These are phyloP conservation scores for Rhytidhysteron rufulum DNA, from an alignment of 2,329 filamentous ascomycete genomes.

Conservation along the genomic window DNA sequence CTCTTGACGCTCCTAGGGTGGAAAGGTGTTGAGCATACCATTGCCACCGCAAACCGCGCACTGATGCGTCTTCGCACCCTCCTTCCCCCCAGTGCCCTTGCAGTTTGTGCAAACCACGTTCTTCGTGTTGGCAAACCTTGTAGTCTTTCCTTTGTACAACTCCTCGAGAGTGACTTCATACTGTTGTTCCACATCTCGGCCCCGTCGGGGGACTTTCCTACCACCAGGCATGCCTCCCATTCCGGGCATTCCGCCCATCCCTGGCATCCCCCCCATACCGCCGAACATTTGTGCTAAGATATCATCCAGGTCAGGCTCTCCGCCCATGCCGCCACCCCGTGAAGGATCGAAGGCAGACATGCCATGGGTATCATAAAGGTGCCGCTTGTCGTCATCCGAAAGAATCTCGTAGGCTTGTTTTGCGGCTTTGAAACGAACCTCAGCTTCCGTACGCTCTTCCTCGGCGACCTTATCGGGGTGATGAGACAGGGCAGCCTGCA, in stretches of 20 bases:
- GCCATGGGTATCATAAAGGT: constrained; percentile 88
- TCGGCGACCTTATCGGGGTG: constrained; percentile 96
- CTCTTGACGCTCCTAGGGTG: too few relatives aligned
- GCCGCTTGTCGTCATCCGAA: constrained; percentile 88
- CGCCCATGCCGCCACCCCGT: constrained; percentile 60
- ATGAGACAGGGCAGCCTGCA: constrained; percentile 75
- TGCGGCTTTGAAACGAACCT: constrained; percentile 87
- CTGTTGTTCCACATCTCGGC: constrained; percentile 80
- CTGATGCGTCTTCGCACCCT: constrained; percentile 77
- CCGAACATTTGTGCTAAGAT: constrained; percentile 89
- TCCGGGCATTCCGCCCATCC: constrained; percentile 43
- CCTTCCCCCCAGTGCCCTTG: constrained; percentile 85
- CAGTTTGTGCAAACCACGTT: constrained; percentile 84
- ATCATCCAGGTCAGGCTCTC: constrained; percentile 80
- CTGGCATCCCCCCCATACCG: constrained; percentile 40
- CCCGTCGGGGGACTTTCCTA: constrained; percentile 58
- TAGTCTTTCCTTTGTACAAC: constrained; percentile 97
- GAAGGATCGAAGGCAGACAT: constrained; percentile 91
- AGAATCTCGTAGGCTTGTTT: constrained; percentile 98
- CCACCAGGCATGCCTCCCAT: constrained; percentile 48
- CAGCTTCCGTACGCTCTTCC: constrained; percentile 77
- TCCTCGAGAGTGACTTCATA: constrained; percentile 92
- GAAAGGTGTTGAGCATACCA: constrained; percentile 42
- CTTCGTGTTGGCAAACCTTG: constrained; percentile 94
- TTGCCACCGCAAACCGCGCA: constrained; percentile 83